These are phyloP conservation scores for Strigomonas culicis DNA, from an alignment of 208 protist genomes.

Conservation along the genomic window DNA sequence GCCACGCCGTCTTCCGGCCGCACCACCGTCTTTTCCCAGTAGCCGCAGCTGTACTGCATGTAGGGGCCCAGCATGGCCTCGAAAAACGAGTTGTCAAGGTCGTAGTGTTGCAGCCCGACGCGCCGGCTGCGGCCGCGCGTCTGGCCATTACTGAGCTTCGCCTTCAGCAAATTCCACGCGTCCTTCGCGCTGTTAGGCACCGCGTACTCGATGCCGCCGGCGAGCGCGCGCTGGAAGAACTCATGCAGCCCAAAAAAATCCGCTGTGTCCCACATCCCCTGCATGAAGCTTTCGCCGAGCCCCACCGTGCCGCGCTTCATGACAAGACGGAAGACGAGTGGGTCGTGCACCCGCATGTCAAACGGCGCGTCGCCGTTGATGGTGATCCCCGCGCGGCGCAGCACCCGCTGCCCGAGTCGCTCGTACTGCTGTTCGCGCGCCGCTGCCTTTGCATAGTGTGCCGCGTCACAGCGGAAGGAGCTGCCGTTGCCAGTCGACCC, in stretches of 20 bases:
- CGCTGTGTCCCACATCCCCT: constrained; percentile 57
- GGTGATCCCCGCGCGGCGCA: constrained; percentile 30
- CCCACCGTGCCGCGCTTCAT: constrained; percentile 48
- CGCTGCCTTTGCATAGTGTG: constrained; percentile 22
- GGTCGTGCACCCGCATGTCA: constrained; percentile 49
- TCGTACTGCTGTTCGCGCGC: constrained; percentile 35
- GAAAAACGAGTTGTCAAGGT: constrained; percentile 74
- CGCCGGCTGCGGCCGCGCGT: constrained; percentile 40
- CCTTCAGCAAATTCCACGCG: constrained; percentile 33
- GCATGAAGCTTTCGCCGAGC: constrained; percentile 53
- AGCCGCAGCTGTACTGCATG: constrained; percentile 81
- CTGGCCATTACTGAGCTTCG: constrained; percentile 50
- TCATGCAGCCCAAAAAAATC: constrained; percentile 47
- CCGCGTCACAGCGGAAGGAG: constrained; percentile 17
- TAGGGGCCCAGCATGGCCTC: constrained; percentile 46
- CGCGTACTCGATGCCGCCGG: constrained; percentile 46
- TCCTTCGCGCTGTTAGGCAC: constrained; percentile 64
- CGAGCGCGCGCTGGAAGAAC: constrained; percentile 38
- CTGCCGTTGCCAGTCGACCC: constrained; percentile 28
- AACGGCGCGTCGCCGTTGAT: constrained; percentile 34
- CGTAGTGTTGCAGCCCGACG: constrained; percentile 71
- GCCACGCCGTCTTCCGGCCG: constrained; percentile 7
- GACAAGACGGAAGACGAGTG: constrained; percentile 32
- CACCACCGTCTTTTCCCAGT: constrained; percentile 39
- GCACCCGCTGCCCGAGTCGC: constrained; percentile 31